Percentiles rank a stretch among this genome's conserved stretches.
phyloP scores from a whole-genome alignment of 169 alveolate species.

The Plasmodium yoelii region DNA sequence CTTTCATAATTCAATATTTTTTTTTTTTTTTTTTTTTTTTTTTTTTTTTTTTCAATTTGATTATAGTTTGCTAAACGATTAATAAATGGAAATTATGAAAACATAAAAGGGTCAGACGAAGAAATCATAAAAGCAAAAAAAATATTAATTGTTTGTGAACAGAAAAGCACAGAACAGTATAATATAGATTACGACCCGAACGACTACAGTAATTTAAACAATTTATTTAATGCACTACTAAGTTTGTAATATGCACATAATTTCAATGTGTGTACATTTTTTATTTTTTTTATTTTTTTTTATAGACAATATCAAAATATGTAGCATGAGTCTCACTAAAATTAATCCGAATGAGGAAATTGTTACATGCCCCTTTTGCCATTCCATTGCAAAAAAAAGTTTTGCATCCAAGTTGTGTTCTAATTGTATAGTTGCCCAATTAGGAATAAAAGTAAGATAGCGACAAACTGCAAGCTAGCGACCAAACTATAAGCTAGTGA shows the following conservation, averaged over 20 bases:
- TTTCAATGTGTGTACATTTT: neutral
- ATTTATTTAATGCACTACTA: neutral
- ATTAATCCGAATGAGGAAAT: conserved; percentile 52
- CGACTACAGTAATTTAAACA: conserved; percentile 67
- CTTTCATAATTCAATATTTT: neutral
- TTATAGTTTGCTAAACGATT: conserved; percentile 66
- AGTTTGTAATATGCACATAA: neutral
- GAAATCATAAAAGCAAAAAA: conserved; percentile 80
- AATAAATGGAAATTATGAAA: conserved; percentile 69
- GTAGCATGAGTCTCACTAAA: conserved; percentile 58
- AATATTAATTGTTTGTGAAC: conserved; percentile 79
- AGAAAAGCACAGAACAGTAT: conserved; percentile 81
- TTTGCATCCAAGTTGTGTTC: conserved; percentile 36
- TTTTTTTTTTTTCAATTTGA: conserved; percentile 10
- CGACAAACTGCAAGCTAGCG: neutral
- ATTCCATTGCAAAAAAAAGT: conserved; percentile 52
- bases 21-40: conserved; percentile 19
- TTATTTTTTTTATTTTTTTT: neutral
- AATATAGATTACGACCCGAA: conserved; percentile 80
- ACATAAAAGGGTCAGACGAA: conserved; percentile 75
- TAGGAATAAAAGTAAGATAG: conserved; percentile 62
- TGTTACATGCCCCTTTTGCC: conserved; percentile 61
- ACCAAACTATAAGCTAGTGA: too few species aligned
- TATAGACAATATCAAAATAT: conserved; percentile 36
- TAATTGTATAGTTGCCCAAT: conserved; percentile 63